Base-by-base conservation (phyloP, 148 eudicot genomes). In the Amaranthus cruentus region DNA sequence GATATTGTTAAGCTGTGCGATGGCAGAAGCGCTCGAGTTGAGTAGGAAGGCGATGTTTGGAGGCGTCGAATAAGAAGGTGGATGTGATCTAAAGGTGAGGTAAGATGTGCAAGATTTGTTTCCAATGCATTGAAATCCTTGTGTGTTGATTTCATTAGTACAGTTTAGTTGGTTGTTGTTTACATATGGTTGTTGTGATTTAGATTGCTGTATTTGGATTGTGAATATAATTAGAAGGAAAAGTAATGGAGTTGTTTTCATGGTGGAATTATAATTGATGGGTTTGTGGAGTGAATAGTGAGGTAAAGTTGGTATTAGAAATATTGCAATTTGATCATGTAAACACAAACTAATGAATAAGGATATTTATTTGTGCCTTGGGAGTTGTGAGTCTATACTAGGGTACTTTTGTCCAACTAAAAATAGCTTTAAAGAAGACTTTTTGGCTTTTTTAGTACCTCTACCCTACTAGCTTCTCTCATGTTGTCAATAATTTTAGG, bases 91-190 rank as follows among this genome's bases (percentile, higher is more conserved):
- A 84, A 86, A 90, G 15, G 97, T 90, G 71, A 88, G 69, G 82
- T 92, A 92, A 8, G 97, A 66, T 0, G 70, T 47, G 80, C 95
- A 89, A 7, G 79, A 13, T 18, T 62, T 12, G 55, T 64, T 56
- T n/a, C 83, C 84, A 69, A 81, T 85, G 88, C 96, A 92, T 50
- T 64, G 9, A 73, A 63, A 88, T 28, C 97, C 97, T 7, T 72
- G 63, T n/a, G 93, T 82, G 72, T 66, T 70, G 57, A 55, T 77
- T 80, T 80, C 78, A 4, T 21, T 15, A 1, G 51, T 11, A 78
- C 95, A 89, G 52, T 75, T 75, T 9, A 87, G 85, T 53, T 92
- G 95, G n/a, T 75, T 55, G 85, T 92, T 88, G 84, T 88, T 66
- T 38, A 89, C 63, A 69, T 92, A 92, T 5, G 76, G 38, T 51